Evolutionary conservation across 306 rosid genomes (phyloP).

Genomic region (Glycine soja): DNA sequence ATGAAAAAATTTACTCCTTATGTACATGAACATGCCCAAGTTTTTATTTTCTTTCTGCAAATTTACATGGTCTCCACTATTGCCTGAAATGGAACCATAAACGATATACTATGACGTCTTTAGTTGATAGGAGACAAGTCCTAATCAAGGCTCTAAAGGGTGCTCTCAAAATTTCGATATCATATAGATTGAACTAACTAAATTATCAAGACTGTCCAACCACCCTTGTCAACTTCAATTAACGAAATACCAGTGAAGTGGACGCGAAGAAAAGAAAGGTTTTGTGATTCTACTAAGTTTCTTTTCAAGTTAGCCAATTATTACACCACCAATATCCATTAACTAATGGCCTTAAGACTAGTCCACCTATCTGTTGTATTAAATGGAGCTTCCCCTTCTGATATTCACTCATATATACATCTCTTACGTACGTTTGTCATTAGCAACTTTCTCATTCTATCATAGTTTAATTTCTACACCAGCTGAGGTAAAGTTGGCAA

Average conservation of each 20-base stretch:
- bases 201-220: slow-evolving; percentile 67
- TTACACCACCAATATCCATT: slow-evolving; percentile 59
- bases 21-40: background rate
- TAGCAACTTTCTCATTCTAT: slow-evolving; percentile 17
- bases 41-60: slow-evolving; percentile 7
- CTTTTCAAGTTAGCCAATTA: slow-evolving; percentile 42
- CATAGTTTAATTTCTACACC: background rate
- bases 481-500: background rate
- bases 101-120: slow-evolving; percentile 4
- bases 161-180: slow-evolving; percentile 40
- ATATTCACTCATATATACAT: background rate
- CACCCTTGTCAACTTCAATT: slow-evolving; percentile 79
- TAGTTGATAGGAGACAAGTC: slow-evolving; percentile 55
- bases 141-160: slow-evolving; percentile 46
- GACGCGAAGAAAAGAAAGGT: slow-evolving; percentile 79
- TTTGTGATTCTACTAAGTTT: slow-evolving; percentile 51
- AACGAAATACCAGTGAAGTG: slow-evolving; percentile 93
- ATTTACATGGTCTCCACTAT: slow-evolving; percentile 16
- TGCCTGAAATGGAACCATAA: slow-evolving; percentile 39
- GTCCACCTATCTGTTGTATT: slow-evolving; percentile 43
- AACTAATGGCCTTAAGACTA: slow-evolving; percentile 36
- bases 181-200: slow-evolving; percentile 58
- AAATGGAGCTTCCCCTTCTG: slow-evolving; percentile 43
- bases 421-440: slow-evolving; percentile 26
- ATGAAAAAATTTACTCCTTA: background rate